Conservation (phyloP, 805 yeast species). For the Metschnikowia amazonensis region DNA sequence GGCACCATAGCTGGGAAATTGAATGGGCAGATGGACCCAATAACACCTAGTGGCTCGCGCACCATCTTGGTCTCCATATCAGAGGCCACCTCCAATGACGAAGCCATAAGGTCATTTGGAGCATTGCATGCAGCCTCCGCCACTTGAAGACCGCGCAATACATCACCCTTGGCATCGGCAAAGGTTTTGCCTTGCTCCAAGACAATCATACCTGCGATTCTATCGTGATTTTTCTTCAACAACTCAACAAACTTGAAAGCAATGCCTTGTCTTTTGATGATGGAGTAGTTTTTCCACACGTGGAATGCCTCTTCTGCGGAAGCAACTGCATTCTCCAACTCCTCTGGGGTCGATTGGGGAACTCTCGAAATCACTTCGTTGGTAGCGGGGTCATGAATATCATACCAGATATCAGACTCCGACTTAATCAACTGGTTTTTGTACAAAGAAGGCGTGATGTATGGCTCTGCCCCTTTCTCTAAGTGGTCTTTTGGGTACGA, state of each 20-base stretch:
- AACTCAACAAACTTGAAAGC: slow-evolving; percentile 66
- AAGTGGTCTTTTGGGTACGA: slow-evolving; percentile 42
- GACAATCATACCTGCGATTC: slow-evolving; percentile 55
- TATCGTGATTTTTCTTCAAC: slow-evolving; percentile 61
- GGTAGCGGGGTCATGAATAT: slow-evolving; percentile 74
- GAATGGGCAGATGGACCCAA: slow-evolving; percentile 76
- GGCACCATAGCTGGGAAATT: slow-evolving; percentile 84
- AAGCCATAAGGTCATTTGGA: slow-evolving; percentile 61
- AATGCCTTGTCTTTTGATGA: slow-evolving; percentile 68
- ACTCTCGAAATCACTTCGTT: slow-evolving; percentile 61
- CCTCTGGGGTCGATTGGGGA: slow-evolving; percentile 67
- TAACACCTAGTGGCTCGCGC: slow-evolving; percentile 71
- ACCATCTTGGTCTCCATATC: slow-evolving; percentile 78
- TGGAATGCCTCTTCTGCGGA: slow-evolving; percentile 63
- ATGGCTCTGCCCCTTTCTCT: slow-evolving; percentile 36
- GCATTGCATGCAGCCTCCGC: slow-evolving; percentile 71
- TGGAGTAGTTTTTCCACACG: slow-evolving; percentile 49
- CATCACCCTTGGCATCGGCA: slow-evolving; percentile 71
- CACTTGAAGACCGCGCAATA: slow-evolving; percentile 70
- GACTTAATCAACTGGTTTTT: slow-evolving; percentile 50
- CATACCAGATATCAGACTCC: slow-evolving; percentile 53
- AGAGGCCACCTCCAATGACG: slow-evolving; percentile 59
- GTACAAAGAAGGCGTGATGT: slow-evolving; percentile 48
- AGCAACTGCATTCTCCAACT: slow-evolving; percentile 60
- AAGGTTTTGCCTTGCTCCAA: slow-evolving; percentile 65